Base-by-base conservation (phyloP, 768 basidiomycete species). In the Tricholoma bakamatsutake region DNA sequence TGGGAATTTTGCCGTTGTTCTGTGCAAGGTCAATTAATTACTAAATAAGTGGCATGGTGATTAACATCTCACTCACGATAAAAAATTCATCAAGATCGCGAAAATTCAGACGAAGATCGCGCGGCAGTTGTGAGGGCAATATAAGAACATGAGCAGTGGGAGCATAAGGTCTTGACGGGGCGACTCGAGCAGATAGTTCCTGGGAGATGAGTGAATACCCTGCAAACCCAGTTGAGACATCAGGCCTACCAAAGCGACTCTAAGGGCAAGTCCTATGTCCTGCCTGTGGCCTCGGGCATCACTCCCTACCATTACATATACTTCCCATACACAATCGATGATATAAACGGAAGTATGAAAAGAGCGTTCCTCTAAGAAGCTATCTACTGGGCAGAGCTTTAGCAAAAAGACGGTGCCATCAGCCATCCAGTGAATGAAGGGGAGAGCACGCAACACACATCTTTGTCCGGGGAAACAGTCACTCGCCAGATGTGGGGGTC, bases 251-350 rank as follows among this genome's bases (percentile, higher is more conserved):
- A 70, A 75, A 3, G 84, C 84, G 34, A 80, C 64, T 48, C 75
- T 66, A 7, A 92, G 64, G 2, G 83, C 90, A 24, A 88, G 70
- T 45, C 73, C 76, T 52, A 93, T 90, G 48, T 83, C 78, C 48
- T 67, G 66, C 53, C 84, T 77, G 33, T 79, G 73, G 30, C 78
- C 78, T 51, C 88, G 78, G n/a, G 87, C 88, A 18, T 80, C 74
- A 48, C 70, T 73, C 11, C 87, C 87, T 12, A 93, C 83, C 28
- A 93, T 55, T 15, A 93, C 79, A 61, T 89, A 93, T 45, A 87
- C 72, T 69, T 93, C 91, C 82, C 89, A 90, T 17, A 83, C 71
- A 63, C 87, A 91, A 64, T 93, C 85, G 35, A 90, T 65, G 48
- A 92, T 70, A 61, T 83, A 85, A 6, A 91, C 80, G 13, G 76